Percentiles rank a stretch among this genome's conserved stretches.
Conservation (phyloP, 768 basidiomycete genomes). For the Atractiella rhizophila region DNA sequence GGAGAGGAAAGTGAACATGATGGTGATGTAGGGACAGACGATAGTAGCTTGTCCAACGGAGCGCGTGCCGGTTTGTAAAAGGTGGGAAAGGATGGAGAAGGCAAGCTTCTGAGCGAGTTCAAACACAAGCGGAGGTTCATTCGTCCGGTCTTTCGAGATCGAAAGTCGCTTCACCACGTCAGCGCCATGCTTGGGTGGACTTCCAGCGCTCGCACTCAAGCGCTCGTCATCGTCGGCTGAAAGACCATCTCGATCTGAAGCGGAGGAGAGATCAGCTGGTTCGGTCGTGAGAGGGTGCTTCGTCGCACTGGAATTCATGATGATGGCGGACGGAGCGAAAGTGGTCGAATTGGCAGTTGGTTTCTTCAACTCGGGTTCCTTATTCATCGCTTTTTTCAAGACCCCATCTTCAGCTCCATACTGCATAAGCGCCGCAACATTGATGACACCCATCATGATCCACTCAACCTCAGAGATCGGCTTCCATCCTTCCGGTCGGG, state of each 20-base stretch:
- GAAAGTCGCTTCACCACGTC: constrained; percentile 14
- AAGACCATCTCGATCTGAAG: not conserved
- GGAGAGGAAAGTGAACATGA: constrained; percentile 66
- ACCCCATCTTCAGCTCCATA: constrained; percentile 55
- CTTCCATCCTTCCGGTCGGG: constrained; percentile 1
- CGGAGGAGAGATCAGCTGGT: constrained; percentile 8
- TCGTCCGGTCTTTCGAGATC: too few relatives aligned
- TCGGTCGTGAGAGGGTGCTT: not conserved
- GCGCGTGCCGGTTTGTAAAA: too few relatives aligned
- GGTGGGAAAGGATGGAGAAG: constrained; percentile 47
- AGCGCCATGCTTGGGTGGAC: too few relatives aligned
- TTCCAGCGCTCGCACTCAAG: too few relatives aligned
- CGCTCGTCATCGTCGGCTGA: not conserved
- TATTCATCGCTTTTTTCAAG: constrained; percentile 28
- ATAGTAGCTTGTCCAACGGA: constrained; percentile 31
- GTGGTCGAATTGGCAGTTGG: not conserved
- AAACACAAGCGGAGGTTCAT: constrained; percentile 39
- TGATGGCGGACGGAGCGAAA: not conserved
- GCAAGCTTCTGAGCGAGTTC: constrained; percentile 51
- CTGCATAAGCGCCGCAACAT: constrained; percentile 57
- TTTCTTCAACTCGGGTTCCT: not conserved
- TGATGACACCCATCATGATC: constrained; percentile 86
- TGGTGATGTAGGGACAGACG: constrained; percentile 67
- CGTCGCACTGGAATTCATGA: not conserved
- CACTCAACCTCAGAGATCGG: constrained; percentile 38